Evolutionary conservation across 768 basidiomycete species (phyloP).

Genomic region (Lactarius vividus): DNA sequence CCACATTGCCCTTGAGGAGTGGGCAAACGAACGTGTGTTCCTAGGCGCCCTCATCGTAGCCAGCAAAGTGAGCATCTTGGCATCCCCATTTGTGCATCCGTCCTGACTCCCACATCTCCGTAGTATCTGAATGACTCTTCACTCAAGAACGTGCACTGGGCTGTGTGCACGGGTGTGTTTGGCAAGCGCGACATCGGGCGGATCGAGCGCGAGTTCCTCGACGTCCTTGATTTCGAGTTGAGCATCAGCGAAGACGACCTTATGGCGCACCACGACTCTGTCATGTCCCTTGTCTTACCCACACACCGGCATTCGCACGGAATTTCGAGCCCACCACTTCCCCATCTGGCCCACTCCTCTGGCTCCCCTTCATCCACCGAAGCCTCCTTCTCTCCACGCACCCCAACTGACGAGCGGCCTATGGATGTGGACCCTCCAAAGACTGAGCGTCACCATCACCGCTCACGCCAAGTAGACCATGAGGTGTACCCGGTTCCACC

Average conservation of each 20-base stretch:
- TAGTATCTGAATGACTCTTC: conserved; percentile 87
- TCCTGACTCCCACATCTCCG: neutral
- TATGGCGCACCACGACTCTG: conserved; percentile 39
- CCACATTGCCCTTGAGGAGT: conserved; percentile 77
- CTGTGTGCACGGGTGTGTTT: conserved; percentile 72
- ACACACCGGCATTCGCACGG: conserved; percentile 3
- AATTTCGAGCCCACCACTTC: neutral
- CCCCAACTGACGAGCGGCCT: conserved; percentile 1
- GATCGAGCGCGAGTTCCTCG: conserved; percentile 76
- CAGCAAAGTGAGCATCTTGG: conserved; percentile 59
- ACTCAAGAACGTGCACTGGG: conserved; percentile 86
- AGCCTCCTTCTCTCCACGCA: conserved; percentile 24
- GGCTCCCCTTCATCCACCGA: conserved; percentile 19
- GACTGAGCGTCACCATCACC: neutral
- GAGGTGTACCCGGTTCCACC: conserved; percentile 5
- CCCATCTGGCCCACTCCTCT: conserved; percentile 8
- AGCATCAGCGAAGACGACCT: conserved; percentile 59
- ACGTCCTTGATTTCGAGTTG: conserved; percentile 74
- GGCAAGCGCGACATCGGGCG: conserved; percentile 75
- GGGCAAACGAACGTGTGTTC: conserved; percentile 89
- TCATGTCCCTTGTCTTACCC: conserved; percentile 30
- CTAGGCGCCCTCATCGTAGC: conserved; percentile 86
- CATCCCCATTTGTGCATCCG: conserved; percentile 19
- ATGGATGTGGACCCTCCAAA: conserved; percentile 13
- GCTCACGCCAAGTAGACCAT: neutral